Base-by-base conservation (phyloP, 1,139 yeast genomes). In the Pichia sp. region DNA sequence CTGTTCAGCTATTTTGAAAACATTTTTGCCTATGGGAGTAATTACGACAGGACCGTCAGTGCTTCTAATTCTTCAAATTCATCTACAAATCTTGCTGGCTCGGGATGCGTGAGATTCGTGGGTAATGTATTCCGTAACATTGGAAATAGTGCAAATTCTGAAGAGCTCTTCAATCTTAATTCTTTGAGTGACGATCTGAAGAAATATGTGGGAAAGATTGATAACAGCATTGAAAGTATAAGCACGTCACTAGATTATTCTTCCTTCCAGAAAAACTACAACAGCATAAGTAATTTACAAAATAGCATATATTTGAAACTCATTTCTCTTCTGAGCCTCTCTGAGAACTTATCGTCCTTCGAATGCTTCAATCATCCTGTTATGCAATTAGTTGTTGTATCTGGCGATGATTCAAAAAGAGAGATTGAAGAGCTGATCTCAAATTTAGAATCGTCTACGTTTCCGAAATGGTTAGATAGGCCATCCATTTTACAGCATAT, bases 341-440 rank as follows among this genome's bases (percentile, higher is more conserved):
- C 86, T 13, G 76, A 76, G 2, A 48, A 77, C 23, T 72, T 87
- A 5, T 82, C 89, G 2, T 85, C 96, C 1, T 90, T 88, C 66
- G 98, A 93, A 66, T 84, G 93, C 2, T 85, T 91, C 65, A 85
- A 88, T 60, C 98, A 93, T 65, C 98, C 99, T 0, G 79, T 90
- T 1, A 78, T 90, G 1, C 88, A 91, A 49, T 68, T 91, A 18
- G 75, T 90, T 50, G 85, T 86, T 4, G 74, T 91, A 3, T 76
- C 85, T 48, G 71, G 70, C 12, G 57, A 62, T 12, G 83, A 82
- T 55, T 72, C 84, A 0, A 62, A 82, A 2, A 83, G 78, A 5
- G 46, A 51, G 1, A 51, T 65, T 40, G 60, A 74, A 28, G 60
- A 64, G 23, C 54, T 68, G 53, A 67, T 76, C n/a, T 74, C 72